A percentile compares a stretch with the other conserved stretches of the same genome.
phyloP scores from a whole-genome alignment of 192 early-diverging fungal species.

The Coemansia sp. region DNA sequence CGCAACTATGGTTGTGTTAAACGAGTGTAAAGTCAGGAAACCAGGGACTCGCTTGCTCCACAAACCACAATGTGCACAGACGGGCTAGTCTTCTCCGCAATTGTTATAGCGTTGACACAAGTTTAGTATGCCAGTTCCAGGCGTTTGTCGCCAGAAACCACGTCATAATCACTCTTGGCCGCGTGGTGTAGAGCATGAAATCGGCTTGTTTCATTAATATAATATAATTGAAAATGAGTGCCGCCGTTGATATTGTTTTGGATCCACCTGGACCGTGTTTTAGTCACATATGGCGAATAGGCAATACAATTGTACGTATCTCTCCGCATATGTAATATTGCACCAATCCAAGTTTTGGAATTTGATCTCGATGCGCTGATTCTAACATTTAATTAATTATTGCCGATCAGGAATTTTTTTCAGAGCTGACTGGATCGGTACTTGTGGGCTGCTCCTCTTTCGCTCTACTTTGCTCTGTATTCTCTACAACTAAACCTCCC shows the following conservation, averaged over 20 bases:
- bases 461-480: not conserved
- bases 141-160: not conserved
- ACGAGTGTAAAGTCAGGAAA: not conserved
- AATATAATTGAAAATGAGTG: not conserved
- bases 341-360: not conserved
- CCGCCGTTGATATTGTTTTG: not conserved
- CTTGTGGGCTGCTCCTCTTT: not conserved
- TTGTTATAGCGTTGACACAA: not conserved
- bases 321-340: not conserved
- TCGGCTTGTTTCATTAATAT: not conserved
- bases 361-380: not conserved
- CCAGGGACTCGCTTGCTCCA: not conserved
- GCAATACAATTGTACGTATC: not conserved
- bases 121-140: slow-evolving; percentile 5
- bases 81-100: slow-evolving; percentile 3
- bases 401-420: not conserved
- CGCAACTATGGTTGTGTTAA: not conserved
- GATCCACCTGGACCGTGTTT: slow-evolving; percentile 11
- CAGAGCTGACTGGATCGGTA: not conserved
- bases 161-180: not conserved
- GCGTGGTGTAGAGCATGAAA: slow-evolving; percentile 2
- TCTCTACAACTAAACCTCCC: not conserved
- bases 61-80: not conserved
- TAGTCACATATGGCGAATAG: slow-evolving; percentile 1
- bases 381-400: not conserved